Evolutionary conservation across 169 alveolate genomes (phyloP).

Genomic region (Plasmodium yoelii): DNA sequence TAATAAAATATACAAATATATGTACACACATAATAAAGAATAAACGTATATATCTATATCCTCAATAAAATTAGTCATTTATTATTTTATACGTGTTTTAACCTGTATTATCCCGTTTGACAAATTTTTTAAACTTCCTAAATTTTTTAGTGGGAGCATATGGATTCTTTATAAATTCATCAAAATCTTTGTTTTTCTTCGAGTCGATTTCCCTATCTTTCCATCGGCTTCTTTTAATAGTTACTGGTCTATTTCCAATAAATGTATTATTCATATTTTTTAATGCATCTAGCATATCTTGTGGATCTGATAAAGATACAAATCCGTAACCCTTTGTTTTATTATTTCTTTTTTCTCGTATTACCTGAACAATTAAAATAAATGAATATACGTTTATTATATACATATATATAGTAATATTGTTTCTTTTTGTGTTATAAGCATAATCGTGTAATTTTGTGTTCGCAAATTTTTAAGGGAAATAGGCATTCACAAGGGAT

Average conservation of each 20-base stretch:
- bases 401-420: too few species aligned
- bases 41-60: too few species aligned
- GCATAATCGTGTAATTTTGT: too few species aligned
- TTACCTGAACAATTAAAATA: slow-evolving; percentile 86
- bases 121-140: slow-evolving; percentile 84
- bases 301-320: slow-evolving; percentile 92
- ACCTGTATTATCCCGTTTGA: slow-evolving; percentile 83
- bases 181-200: slow-evolving; percentile 83
- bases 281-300: slow-evolving; percentile 94
- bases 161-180: slow-evolving; percentile 76
- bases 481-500: too few species aligned
- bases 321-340: slow-evolving; percentile 97
- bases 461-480: too few species aligned
- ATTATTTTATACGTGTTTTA: slow-evolving; percentile 12
- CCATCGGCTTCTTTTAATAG: slow-evolving; percentile 94
- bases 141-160: slow-evolving; percentile 79
- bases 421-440: too few species aligned
- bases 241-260: slow-evolving; percentile 96
- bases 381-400: too few species aligned
- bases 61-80: too few species aligned
- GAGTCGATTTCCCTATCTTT: slow-evolving; percentile 92
- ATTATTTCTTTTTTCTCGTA: slow-evolving; percentile 95
- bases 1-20: neutral
- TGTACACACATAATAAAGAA: neutral
- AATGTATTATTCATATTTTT: slow-evolving; percentile 96